A percentile compares a stretch with the other conserved stretches of the same genome.
phyloP scores from a whole-genome alignment of 208 protist genomes.

The Phytomonas serpens region DNA sequence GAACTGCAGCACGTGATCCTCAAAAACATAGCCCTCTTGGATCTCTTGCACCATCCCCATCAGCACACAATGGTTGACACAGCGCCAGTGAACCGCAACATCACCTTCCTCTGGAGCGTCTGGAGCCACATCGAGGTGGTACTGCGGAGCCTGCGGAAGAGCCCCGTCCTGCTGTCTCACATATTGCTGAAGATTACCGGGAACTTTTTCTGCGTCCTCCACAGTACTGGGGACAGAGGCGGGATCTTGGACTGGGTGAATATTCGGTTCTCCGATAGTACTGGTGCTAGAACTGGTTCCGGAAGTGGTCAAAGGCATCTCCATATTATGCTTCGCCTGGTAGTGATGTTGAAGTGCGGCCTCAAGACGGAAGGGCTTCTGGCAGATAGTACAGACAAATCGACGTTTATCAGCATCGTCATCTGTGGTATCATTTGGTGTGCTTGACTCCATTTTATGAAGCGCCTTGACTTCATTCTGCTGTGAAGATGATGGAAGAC shows the following conservation, averaged over 20 bases:
- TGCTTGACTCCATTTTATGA: neutral
- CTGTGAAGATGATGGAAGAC: slow-evolving; percentile 6
- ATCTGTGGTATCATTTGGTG: neutral
- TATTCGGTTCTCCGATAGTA: neutral
- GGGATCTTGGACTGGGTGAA: neutral
- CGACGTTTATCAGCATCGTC: slow-evolving; percentile 37
- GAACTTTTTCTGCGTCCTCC: neutral
- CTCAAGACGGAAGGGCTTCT: slow-evolving; percentile 84
- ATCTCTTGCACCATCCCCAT: slow-evolving; percentile 72
- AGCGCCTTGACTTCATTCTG: neutral
- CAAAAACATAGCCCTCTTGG: slow-evolving; percentile 78
- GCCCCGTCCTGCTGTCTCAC: slow-evolving; percentile 50
- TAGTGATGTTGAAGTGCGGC: slow-evolving; percentile 86
- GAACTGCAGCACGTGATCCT: slow-evolving; percentile 83
- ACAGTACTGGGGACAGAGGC: neutral
- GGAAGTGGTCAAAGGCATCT: slow-evolving; percentile 31
- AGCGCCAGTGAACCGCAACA: slow-evolving; percentile 76
- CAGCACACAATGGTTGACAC: slow-evolving; percentile 75
- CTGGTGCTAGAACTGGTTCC: neutral
- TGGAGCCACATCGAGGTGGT: slow-evolving; percentile 80
- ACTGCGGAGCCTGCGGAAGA: slow-evolving; percentile 58
- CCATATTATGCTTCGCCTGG: slow-evolving; percentile 86
- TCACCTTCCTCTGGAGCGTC: slow-evolving; percentile 82
- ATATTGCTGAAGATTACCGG: slow-evolving; percentile 25
- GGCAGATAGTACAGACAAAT: slow-evolving; percentile 83